Base-by-base conservation (phyloP, 2,329 filamentous ascomycete genomes). In the Neonectria ditissima region DNA sequence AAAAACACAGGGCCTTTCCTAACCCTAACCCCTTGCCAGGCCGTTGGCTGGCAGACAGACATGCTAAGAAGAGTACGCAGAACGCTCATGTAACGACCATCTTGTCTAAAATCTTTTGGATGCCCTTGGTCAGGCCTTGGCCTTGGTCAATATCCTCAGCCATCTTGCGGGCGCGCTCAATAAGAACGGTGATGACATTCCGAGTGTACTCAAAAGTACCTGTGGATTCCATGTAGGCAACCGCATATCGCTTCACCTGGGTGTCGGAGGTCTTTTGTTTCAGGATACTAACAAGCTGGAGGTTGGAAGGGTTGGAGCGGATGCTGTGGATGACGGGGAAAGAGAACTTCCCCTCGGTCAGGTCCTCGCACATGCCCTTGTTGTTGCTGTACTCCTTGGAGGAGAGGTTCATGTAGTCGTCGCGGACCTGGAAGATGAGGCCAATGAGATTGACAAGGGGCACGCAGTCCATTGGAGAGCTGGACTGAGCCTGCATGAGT, bases 241-340 rank as follows among this genome's bases (percentile, higher is more conserved):
- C 90, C 3, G 96, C 96, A 77, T 97, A 98, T 65, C 88, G 84
- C 84, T 98, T 98, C 56, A 98, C 92, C 74, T 95, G 91, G 50
- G 92, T 89, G 73, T 97, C 92, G 20, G 85, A 87, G 1, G 94
- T 94, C 80, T 94, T 95, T 79, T 97, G 94, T 79, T 93, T 93
- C 44, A 98, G 84, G 59, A 98, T 97, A 75, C 96, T 97, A 78
- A 97, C 87, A 59, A 99, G 86, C 74, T 97, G 91, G 70, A 92
- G 83, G 75, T 94, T 92, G 30, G 82, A 80, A 18, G 88, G 92
- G 75, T 94, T 87, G 63, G 91, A 82, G 64, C 92, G 92, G 71
- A 98, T 97, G 77, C 92, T 91, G 81, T 98, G 95, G 73, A 98
- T 97, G 73, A 98, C 90, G 43, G 94, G 94, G 77, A 97, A 97